Conservation (phyloP, 2,329 filamentous ascomycete genomes). For the Penicillium sp. region DNA sequence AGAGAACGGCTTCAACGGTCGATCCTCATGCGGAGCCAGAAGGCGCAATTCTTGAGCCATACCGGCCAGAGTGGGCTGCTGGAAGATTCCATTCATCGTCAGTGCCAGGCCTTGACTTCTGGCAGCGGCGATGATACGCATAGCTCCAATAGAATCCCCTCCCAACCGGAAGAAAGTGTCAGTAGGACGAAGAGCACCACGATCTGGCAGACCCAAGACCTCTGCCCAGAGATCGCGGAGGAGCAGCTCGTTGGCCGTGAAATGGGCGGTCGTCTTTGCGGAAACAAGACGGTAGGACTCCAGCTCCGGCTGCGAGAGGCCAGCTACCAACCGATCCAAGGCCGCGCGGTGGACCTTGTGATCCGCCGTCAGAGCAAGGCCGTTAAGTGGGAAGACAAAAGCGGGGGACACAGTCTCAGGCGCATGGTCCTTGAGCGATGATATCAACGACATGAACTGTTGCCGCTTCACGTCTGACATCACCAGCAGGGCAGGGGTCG, state of each 20-base stretch:
- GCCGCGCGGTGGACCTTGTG: background rate
- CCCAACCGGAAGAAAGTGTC: background rate
- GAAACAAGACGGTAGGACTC: background rate
- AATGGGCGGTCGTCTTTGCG: background rate
- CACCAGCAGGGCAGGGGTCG: background rate
- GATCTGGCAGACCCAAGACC: background rate
- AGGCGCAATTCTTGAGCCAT: background rate
- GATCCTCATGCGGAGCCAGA: background rate
- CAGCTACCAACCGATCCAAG: background rate
- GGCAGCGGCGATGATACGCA: background rate
- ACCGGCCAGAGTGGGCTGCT: background rate
- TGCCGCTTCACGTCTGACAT: background rate
- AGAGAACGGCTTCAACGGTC: background rate
- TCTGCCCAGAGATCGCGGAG: background rate
- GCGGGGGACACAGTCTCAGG: background rate
- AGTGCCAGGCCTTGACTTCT: background rate
- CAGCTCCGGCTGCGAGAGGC: background rate
- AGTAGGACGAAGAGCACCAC: background rate
- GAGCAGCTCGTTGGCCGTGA: background rate
- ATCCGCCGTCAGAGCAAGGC: background rate
- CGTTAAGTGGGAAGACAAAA: background rate
- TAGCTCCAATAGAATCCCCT: too few relatives aligned
- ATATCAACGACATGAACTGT: background rate
- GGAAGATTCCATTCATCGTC: slow-evolving; percentile 1
- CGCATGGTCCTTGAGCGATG: background rate